These are phyloP conservation scores for Iris macrosiphon DNA, from an alignment of 106 monocot genomes.

Conservation along the genomic window DNA sequence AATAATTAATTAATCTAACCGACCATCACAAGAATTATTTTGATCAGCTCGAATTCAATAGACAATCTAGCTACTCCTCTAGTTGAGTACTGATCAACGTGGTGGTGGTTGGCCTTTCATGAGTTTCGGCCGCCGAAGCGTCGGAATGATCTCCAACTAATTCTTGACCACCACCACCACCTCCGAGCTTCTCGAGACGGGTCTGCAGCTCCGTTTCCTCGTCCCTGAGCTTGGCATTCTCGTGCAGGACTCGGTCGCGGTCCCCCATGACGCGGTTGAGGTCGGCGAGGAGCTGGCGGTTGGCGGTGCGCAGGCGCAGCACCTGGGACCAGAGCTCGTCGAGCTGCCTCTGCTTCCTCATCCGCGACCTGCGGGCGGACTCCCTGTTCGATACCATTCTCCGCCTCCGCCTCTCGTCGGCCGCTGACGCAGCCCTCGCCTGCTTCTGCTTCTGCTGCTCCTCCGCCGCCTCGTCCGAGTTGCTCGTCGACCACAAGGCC, in stretches of 20 bases:
- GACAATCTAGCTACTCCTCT: too few species aligned
- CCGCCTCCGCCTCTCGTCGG: conserved; percentile 57
- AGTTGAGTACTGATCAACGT: too few species aligned
- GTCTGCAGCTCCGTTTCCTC: conserved; percentile 33
- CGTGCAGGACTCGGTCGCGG: conserved; percentile 17
- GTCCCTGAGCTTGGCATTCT: conserved; percentile 44
- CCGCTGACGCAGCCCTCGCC: conserved; percentile 13
- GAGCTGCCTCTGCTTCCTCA: conserved; percentile 89
- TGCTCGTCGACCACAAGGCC: conserved; percentile 10
- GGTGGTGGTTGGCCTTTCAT: too few species aligned
- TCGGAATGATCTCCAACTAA: neutral
- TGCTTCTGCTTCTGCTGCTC: conserved; percentile 24
- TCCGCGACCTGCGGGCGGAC: conserved; percentile 80
- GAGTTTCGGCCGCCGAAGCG: too few species aligned
- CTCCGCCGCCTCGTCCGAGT: conserved; percentile 38
- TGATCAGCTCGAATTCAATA: too few species aligned
- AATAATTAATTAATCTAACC: too few species aligned
- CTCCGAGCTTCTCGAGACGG: conserved; percentile 25
- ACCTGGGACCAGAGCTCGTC: conserved; percentile 68
- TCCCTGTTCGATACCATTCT: conserved; percentile 91
- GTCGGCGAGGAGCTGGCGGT: conserved; percentile 67
- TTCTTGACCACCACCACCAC: neutral
- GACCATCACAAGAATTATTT: too few species aligned
- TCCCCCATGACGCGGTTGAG: conserved; percentile 48
- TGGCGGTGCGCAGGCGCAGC: conserved; percentile 31